Base-by-base conservation (phyloP, 139 green algal species). In the Coccomyxa sp. region DNA sequence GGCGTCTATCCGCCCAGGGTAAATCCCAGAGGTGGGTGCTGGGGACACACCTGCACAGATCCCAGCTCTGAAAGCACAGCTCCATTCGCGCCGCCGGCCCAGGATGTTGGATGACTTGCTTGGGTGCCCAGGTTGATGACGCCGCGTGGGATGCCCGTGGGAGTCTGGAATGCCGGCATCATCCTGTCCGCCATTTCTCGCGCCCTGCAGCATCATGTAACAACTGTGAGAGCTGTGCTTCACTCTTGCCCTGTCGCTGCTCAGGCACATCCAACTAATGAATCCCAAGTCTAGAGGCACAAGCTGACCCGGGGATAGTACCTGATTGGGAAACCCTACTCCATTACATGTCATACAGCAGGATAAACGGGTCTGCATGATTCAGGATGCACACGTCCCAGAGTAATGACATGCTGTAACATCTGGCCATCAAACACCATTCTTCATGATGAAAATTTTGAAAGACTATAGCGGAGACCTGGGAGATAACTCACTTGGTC, bases 101-200 rank as follows among this genome's bases (percentile, higher is more conserved):
- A 77, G 27, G 23, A 1, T 38, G n/a, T 77, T 25, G 71, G 10
- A 18, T 10, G 1, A n/a, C 27, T 51, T n/a, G 28, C 27, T 15
- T n/a, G 14, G n/a, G 21, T 32, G 21, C 14, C 27, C 23, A 77
- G 71, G 71, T 77, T 32, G 25, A 77, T 77, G 23, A 18, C 14
- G 71, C 71, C n/a, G 1, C 16, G 25, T 3, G 71, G 71, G 1
- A 77, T 31, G 27, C 71, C 71, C 14, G 71, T 77, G 14, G 71
- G 71, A 1, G 71, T 77, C 23, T 94, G 68, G 79, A 98, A 98
- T 10, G 91, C 90, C 0, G 93, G 90, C 84, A 97, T 85, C 82
- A 98, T 86, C 17, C 88, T 83, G 63, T 94, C 82, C 0, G 88
- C 93, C 74, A 91, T 60, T 38, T 83, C 76, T 67, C 12, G 58